Evolutionary conservation across 1,284 basidiomycete genomes (phyloP), one percentile per base, ranked within the genome.

Genomic region (Amylostereum areolatum): DNA sequence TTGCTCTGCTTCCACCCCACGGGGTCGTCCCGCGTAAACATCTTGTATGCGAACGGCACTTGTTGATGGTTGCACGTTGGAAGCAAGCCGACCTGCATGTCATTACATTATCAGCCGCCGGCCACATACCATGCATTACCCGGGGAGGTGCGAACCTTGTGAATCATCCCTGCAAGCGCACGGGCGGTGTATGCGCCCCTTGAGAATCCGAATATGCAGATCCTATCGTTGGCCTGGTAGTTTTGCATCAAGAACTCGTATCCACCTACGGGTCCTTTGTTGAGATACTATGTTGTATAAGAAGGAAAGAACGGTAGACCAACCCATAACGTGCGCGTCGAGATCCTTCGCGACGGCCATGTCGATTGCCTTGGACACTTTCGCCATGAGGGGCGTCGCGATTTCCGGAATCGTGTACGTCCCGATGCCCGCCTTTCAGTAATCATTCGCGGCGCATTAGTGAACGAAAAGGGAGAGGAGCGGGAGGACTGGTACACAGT

Each of bases 221-320:
- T 78, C 48, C 74, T 73, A 59, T 80, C 78, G 9, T 72, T 72
- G 11, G 66, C 64, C 67, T 43, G 52, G 75, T 77, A 82, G 54
- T 81, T 81, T 58, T 83, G 73, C 75, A 82, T 81, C 7, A 85
- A 61, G 59, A 82, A 85, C 48, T 76, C 70, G 56, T 85, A 85
- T 4, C 80, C 81, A 47, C 70, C 77, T 78, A 46, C 2, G 8
- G 12, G 18, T 18, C 18, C 18, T 18, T 18, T 18, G 18, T 18
- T 18, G 18, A 18, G 18, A 18, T 18, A 18, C 18, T 18, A 18
- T 18, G 18, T 18, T 18, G 18, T 18, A 18, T 18, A 29, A n/a
- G 44, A n/a, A 11, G 8, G 5, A 8, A 34, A 28, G 30, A 31
- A 34, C 34, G 34, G 6, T 3, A 18, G 18, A 55, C 70, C 28